Percentiles rank a stretch among this genome's conserved stretches.
These are phyloP conservation scores for Aspergillus sp. DNA, from an alignment of 2,329 filamentous ascomycete genomes.

Conservation along the genomic window DNA sequence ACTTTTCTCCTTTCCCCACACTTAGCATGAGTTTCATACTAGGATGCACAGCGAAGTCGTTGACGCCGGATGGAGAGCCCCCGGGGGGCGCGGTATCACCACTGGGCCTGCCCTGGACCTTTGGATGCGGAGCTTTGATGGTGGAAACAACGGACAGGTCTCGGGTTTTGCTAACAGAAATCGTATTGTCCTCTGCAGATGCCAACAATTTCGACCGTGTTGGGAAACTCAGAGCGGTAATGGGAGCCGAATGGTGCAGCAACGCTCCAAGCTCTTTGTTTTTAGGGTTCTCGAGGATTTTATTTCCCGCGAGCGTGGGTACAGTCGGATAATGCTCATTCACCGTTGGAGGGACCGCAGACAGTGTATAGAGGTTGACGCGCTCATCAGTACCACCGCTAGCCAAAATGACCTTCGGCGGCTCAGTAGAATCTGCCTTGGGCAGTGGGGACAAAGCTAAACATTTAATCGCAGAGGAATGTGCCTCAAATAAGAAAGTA, in stretches of 20 bases:
- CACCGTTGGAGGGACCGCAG: conserved; percentile 62
- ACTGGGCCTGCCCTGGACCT: conserved; percentile 74
- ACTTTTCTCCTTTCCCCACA: conserved; percentile 83
- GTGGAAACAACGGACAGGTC: conserved; percentile 87
- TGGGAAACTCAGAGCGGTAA: conserved; percentile 79
- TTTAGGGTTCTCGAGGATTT: conserved; percentile 78
- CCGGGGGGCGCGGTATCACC: conserved; percentile 86
- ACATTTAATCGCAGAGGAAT: conserved; percentile 85
- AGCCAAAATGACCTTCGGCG: conserved; percentile 78
- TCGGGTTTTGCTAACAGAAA: conserved; percentile 80
- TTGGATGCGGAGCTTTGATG: conserved; percentile 86
- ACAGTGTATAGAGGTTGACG: conserved; percentile 91
- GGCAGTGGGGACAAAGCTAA: conserved; percentile 80
- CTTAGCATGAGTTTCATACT: conserved; percentile 96
- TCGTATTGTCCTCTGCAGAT: conserved; percentile 86
- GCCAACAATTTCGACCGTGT: conserved; percentile 83
- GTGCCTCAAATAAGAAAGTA: conserved; percentile 93
- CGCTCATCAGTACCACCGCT: conserved; percentile 91
- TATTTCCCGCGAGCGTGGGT: conserved; percentile 67
- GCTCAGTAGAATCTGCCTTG: conserved; percentile 54
- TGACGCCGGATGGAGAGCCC: conserved; percentile 81
- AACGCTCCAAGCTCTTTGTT: conserved; percentile 87
- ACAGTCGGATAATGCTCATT: conserved; percentile 59
- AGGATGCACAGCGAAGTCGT: conserved; percentile 92
- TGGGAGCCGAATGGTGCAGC: conserved; percentile 79